Evolutionary conservation across 2,329 filamentous ascomycete species (phyloP).

Genomic region (Fusarium domesticum): DNA sequence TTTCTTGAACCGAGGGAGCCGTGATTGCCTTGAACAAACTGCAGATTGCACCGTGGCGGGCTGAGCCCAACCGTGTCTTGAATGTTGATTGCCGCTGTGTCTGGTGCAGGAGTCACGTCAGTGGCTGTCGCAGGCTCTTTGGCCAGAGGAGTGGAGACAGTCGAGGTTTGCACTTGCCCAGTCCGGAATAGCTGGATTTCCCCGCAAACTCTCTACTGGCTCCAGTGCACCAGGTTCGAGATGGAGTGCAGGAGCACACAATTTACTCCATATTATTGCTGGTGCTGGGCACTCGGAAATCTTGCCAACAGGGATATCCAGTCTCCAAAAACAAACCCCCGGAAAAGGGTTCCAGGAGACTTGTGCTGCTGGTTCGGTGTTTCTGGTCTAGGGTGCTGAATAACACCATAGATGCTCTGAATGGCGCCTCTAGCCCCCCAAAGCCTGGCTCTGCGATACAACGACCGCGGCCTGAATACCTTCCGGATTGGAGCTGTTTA

Average conservation of each 20-base stretch:
- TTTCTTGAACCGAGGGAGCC: not conserved
- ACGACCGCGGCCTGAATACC: no score
- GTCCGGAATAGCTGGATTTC: not conserved
- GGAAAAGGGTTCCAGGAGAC: no score
- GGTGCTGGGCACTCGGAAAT: no score
- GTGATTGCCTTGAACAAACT: not conserved
- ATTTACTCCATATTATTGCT: no score
- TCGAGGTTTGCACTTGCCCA: not conserved
- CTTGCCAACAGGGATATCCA: no score
- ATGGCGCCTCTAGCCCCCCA: no score
- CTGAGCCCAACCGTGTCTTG: not conserved
- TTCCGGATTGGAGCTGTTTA: no score
- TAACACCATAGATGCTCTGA: not conserved
- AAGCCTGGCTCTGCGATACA: no score
- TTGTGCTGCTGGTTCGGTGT: not conserved
- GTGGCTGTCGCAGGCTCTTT: not conserved
- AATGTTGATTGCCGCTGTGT: not conserved
- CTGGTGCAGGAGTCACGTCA: not conserved
- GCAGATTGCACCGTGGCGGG: not conserved
- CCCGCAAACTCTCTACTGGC: not conserved
- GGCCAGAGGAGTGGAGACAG: not conserved
- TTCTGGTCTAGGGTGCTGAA: not conserved
- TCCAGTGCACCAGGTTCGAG: no score
- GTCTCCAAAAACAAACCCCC: no score
- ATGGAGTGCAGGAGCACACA: no score